Conservation (phyloP, 768 basidiomycete species). For the Amylocystis lapponica region DNA sequence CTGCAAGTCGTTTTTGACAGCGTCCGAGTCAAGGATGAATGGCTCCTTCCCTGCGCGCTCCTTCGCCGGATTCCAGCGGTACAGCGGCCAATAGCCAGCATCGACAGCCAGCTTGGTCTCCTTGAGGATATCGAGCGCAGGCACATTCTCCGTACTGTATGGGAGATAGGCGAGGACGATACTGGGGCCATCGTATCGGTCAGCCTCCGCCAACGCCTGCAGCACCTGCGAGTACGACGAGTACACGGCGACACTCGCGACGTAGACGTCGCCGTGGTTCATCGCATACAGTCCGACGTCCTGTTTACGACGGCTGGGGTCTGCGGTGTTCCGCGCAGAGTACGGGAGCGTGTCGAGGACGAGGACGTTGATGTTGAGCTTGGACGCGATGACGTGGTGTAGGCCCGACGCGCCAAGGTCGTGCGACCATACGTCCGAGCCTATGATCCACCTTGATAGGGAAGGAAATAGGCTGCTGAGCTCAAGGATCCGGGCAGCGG, state of each 20-base stretch:
- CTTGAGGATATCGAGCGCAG: constrained; percentile 88
- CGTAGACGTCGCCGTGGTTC: constrained; percentile 97
- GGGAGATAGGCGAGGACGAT: constrained; percentile 94
- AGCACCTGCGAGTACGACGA: constrained; percentile 93
- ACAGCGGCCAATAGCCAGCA: constrained; percentile 95
- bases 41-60: constrained; percentile 67
- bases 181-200: constrained; percentile 82
- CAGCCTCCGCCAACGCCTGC: constrained; percentile 88
- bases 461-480: constrained; percentile 32
- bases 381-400: constrained; percentile 90
- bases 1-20: constrained; percentile 89
- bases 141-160: constrained; percentile 67
- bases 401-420: constrained; percentile 94
- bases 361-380: constrained; percentile 90
- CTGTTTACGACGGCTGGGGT: constrained; percentile 80
- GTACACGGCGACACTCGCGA: constrained; percentile 92
- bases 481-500: constrained; percentile 43
- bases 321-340: constrained; percentile 62
- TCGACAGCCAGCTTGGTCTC: constrained; percentile 97
- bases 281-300: constrained; percentile 97
- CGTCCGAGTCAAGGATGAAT: constrained; percentile 89
- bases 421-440: constrained; percentile 97
- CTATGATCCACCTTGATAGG: constrained; percentile 91
- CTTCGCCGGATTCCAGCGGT: constrained; percentile 93
- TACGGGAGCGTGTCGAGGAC: constrained; percentile 92